Conservation (phyloP, 139 green algal genomes). For the Nannochloris sp. region DNA sequence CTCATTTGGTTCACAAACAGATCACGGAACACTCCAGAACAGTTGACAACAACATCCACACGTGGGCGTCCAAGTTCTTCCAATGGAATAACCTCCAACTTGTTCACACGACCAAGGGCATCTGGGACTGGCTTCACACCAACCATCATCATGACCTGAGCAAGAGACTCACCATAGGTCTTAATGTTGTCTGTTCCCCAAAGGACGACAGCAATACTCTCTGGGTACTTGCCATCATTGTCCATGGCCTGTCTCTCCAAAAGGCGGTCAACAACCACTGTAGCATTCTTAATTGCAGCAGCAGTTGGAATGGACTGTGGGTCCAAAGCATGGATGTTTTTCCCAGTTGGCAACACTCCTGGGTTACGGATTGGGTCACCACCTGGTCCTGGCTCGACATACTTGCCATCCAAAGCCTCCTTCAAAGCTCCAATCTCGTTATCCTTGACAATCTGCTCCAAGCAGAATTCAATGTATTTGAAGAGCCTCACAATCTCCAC, state of each 20-base stretch:
- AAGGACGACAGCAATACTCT: conserved; percentile 95
- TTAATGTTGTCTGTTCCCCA: conserved; percentile 99
- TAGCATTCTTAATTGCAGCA: conserved; percentile 75
- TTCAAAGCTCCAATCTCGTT: conserved; percentile 93
- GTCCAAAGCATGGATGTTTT: conserved; percentile 99
- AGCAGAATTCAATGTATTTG: conserved; percentile 94
- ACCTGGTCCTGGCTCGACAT: conserved; percentile 89
- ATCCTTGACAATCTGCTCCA: conserved; percentile 93
- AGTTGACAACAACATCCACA: conserved; percentile 99
- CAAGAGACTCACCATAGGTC: conserved; percentile 96
- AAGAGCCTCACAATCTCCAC: conserved; percentile 78
- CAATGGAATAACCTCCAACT: conserved; percentile 96
- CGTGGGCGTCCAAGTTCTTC: conserved; percentile 93
- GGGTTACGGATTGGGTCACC: conserved; percentile 99
- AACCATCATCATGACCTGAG: conserved; percentile 91
- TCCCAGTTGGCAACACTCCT: conserved; percentile 92
- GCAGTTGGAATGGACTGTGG: conserved; percentile 90
- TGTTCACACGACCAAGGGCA: conserved; percentile 96
- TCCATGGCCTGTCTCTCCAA: conserved; percentile 82
- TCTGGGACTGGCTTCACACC: conserved; percentile 88
- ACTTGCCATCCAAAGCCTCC: conserved; percentile 79
- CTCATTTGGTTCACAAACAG: conserved; percentile 99
- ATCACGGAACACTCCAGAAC: conserved; percentile 98
- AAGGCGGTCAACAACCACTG: conserved; percentile 82
- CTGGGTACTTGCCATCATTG: conserved; percentile 87